Percentiles rank a stretch among this genome's conserved stretches.
Conservation (phyloP, 2,329 filamentous ascomycete genomes). For the Coniella lustricola region DNA sequence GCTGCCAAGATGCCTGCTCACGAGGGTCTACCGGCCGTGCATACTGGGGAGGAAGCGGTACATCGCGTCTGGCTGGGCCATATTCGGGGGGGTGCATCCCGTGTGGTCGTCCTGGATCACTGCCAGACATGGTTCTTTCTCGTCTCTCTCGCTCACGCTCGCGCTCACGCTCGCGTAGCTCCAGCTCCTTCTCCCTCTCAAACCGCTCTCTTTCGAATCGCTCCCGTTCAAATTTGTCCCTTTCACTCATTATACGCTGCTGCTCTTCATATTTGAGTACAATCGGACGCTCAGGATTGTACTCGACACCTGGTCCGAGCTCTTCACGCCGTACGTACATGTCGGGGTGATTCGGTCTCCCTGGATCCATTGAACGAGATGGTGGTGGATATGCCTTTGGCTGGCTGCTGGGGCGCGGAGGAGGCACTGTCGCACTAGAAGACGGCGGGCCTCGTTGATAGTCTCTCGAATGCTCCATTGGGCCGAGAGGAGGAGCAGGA, state of each 20-base stretch:
- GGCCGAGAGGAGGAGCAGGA: constrained; percentile 28
- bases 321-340: constrained; percentile 46
- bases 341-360: constrained; percentile 33
- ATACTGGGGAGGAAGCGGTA: constrained; percentile 33
- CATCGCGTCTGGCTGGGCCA: constrained; percentile 24
- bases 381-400: constrained; percentile 39
- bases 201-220: constrained; percentile 40
- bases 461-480: constrained; percentile 40
- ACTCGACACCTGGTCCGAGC: constrained; percentile 36
- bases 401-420: constrained; percentile 45
- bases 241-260: constrained; percentile 41
- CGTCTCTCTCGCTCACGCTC: constrained; percentile 25
- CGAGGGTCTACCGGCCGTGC: constrained; percentile 35
- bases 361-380: constrained; percentile 40
- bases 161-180: constrained; percentile 31
- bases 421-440: constrained; percentile 28
- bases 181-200: constrained; percentile 32
- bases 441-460: constrained; percentile 26
- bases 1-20: constrained; percentile 33
- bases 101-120: constrained; percentile 38
- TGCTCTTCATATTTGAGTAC: constrained; percentile 44
- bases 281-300: constrained; percentile 44
- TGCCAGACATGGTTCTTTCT: constrained; percentile 42
- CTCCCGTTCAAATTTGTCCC: constrained; percentile 28
- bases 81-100: constrained; percentile 40